Base-by-base conservation (phyloP, 331 rosid species). In the Telfairia occidentalis region DNA sequence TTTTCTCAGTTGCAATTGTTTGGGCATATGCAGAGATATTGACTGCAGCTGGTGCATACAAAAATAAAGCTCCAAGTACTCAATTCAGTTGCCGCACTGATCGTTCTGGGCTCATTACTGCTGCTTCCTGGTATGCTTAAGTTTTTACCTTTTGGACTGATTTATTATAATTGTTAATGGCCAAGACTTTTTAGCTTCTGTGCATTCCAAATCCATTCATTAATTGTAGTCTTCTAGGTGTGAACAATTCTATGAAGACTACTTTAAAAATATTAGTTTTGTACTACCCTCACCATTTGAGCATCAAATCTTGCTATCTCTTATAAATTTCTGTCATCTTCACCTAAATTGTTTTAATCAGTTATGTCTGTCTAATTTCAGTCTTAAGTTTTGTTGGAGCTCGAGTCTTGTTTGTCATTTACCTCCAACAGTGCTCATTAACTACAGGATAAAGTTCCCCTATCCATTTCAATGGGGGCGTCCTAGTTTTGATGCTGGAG, bases 401-500 rank as follows among this genome's bases (percentile, higher is more conserved):
- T 4, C 5, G 23, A 65, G 29, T 21, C 72, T 65, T 65, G 72
- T 65, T 65, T n/a, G 71, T 69, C 57, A 3, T 24, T 45, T 45
- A 67, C 38, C 38, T 69, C 45, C 40, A 65, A 43, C 74, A 46
- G 19, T 24, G 7, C 48, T 42, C 38, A 57, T 58, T 55, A 57
- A 40, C 50, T 81, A 83, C 85, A 94, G 98, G 98, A 72, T 94
- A 76, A 89, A 91, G 84, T 73, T 91, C 77, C 98, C 98, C 42
- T 91, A 87, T 85, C 98, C 98, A 54, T 87, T 91, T 84, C 98
- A 87, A 86, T 94, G 98, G 98, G 97, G 96, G 19, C 9, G 81
- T 48, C 96, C 97, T 30, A 34, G 84, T 65, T 90, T 95, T 77
- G 59, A 91, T 78, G 93, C 78, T 18, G 96, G 96, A 37, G 96